Conservation (phyloP, 495 filamentous ascomycete species). For the Friedmanniomyces endolithicus region DNA sequence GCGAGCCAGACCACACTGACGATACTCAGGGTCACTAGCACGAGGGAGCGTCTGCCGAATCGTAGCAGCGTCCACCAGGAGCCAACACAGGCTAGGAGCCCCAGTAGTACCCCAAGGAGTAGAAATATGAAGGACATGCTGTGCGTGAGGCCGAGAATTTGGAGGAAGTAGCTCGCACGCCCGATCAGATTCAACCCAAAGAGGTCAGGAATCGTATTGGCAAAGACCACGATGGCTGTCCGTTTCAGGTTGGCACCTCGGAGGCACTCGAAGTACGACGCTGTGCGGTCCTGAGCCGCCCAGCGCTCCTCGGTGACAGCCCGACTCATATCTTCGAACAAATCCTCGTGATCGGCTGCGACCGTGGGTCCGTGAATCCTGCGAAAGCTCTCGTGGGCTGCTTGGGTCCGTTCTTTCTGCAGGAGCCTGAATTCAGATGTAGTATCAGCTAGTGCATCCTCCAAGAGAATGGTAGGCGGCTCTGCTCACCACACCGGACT, state of each 20-base stretch:
- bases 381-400: conserved; percentile 3
- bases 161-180: conserved; percentile 53
- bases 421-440: background rate
- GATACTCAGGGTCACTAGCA: conserved; percentile 54
- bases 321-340: conserved; percentile 1
- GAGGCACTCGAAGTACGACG: conserved; percentile 24
- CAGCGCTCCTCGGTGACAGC: background rate
- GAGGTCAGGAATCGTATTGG: background rate
- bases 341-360: background rate
- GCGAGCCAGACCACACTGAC: conserved; percentile 55
- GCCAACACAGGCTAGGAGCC: conserved; percentile 55
- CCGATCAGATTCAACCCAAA: conserved; percentile 38
- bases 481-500: conserved; percentile 8
- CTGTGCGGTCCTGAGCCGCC: background rate
- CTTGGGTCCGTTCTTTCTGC: conserved; percentile 6
- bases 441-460: too few relatives aligned
- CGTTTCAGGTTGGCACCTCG: conserved; percentile 24
- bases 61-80: conserved; percentile 61
- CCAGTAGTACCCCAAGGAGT: conserved; percentile 49
- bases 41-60: conserved; percentile 56
- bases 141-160: conserved; percentile 44
- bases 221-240: conserved; percentile 26
- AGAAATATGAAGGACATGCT: conserved; percentile 53
- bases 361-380: conserved; percentile 1
- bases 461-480: too few relatives aligned